Conservation (phyloP, 768 basidiomycete species). For the Tylopilus rubrobrunneus region DNA sequence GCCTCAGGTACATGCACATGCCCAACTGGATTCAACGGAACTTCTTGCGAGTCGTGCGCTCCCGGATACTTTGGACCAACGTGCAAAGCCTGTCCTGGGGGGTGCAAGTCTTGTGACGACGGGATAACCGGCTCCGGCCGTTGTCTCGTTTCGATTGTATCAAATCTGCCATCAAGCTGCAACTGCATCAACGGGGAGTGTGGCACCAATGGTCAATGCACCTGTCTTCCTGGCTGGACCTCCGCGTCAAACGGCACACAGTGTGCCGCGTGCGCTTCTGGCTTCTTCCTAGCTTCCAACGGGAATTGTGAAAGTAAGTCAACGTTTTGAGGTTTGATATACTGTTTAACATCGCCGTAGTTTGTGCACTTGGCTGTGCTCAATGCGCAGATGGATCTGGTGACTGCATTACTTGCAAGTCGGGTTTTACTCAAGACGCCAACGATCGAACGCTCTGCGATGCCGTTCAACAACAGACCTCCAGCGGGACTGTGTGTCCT, state of each 20-base stretch:
- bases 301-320: conserved; percentile 70
- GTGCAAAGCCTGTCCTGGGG: conserved; percentile 66
- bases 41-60: conserved; percentile 76
- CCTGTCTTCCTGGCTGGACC: conserved; percentile 76
- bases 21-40: conserved; percentile 68
- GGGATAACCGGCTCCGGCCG: conserved; percentile 75
- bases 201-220: conserved; percentile 61
- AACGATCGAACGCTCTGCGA: conserved; percentile 68
- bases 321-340: background rate
- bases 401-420: conserved; percentile 65
- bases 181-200: conserved; percentile 84
- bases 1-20: conserved; percentile 70
- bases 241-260: conserved; percentile 66
- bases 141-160: conserved; percentile 52
- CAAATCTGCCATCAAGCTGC: conserved; percentile 60
- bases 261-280: conserved; percentile 69
- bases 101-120: conserved; percentile 71
- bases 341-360: conserved; percentile 30
- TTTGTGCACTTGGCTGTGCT: conserved; percentile 71
- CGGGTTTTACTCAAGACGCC: conserved; percentile 64
- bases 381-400: conserved; percentile 67
- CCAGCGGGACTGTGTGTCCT: conserved; percentile 56
- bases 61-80: conserved; percentile 70
- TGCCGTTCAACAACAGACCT: conserved; percentile 45
- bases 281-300: conserved; percentile 67